phyloP scores from a whole-genome alignment of 2,329 filamentous ascomycete species.

The Paecilomyces niveus region DNA sequence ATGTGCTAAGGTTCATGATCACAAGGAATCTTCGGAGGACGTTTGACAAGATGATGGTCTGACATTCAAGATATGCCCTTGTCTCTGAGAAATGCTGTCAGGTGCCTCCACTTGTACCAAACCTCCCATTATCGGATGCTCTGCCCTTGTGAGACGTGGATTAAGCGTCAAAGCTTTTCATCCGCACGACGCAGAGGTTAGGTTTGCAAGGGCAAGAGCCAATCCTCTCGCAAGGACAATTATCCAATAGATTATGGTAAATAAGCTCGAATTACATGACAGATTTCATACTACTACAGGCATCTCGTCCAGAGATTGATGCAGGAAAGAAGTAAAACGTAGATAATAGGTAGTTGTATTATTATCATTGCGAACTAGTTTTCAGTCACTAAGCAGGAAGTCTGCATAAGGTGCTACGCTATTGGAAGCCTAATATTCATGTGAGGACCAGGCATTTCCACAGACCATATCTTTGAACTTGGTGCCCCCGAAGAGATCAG shows the following conservation, averaged over 20 bases:
- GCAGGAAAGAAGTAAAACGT: not conserved
- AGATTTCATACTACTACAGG: not conserved
- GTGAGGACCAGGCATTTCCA: not conserved
- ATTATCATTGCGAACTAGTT: not conserved
- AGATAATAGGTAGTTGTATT: not conserved
- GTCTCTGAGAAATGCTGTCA: no score
- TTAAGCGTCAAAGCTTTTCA: not conserved
- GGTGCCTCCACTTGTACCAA: no score
- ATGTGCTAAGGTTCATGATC: no score
- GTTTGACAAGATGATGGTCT: no score
- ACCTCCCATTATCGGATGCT: no score
- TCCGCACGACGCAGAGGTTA: not conserved
- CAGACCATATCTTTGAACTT: not conserved
- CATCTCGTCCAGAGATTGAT: not conserved
- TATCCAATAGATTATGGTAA: not conserved
- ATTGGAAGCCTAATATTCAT: not conserved
- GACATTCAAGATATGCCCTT: no score
- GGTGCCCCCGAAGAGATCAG: not conserved
- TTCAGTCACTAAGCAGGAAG: not conserved
- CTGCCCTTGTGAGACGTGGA: not conserved
- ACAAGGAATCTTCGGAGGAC: no score
- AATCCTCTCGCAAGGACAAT: not conserved
- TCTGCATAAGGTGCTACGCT: not conserved
- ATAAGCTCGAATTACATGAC: not conserved
- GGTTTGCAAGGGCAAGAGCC: not conserved